Base-by-base conservation (phyloP, 208 protist species). In the Acanthamoeba pearcei region DNA sequence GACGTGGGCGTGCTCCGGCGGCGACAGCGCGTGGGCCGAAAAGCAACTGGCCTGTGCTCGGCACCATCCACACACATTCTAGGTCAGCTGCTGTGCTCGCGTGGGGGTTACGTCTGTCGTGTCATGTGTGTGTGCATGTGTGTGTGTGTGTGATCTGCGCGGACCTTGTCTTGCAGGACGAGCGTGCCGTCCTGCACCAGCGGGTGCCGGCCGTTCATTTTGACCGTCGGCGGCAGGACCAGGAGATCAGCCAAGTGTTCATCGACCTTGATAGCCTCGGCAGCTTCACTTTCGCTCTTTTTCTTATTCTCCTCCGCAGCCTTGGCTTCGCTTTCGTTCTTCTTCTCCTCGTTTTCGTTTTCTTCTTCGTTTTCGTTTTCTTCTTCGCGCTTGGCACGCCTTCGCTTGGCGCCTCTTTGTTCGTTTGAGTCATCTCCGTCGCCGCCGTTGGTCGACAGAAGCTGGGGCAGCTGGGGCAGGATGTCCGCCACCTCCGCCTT, bases 121-220 rank as follows among this genome's bases (percentile, higher is more conserved):
- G 15, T 9, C 5, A 6, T 17, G 53, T 19, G 17, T 57, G 17
- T 2, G 53, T 60, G 53, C 53, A 1, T 2, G 15, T 57, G 53
- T 5, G 53, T 19, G 12, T 22, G 19, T 24, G 55, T 60, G 19
- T 24, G 55, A 12, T 4, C 17, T 13, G 53, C 53, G 53, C 17
- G 53, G 10, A 60, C 55, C 60, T 94, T 94, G 24, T 94, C 91
- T 49, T 76, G 42, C 19, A 94, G 72, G 3, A 95, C 24, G 19
- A 95, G 32, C 24, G 24, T 38, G 27, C 76, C 85, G 22, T 53
- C 29, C 27, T 29, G 78, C 42, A 86, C 38, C 78, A 86, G 17
- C 78, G 78, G 78, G 46, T 86, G 78, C 12, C 32, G 72, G 38
- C 38, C 38, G 9, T 10, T 80, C 72, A 80, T 80, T 12, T 80